phyloP scores from a whole-genome alignment of 345 rosid species.

The Euphorbia tirucalli region DNA sequence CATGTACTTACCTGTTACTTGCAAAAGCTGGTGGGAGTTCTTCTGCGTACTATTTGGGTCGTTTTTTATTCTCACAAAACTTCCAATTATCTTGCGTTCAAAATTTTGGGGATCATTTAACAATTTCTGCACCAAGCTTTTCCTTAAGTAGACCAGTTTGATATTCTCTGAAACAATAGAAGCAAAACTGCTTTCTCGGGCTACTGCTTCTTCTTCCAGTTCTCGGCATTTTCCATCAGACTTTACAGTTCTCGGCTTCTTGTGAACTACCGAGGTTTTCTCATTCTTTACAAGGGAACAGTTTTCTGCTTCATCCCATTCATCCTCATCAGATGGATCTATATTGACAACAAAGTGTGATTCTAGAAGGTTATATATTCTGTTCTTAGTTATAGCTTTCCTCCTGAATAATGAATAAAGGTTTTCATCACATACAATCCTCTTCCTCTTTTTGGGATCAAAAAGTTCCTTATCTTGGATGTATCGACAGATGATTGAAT shows the following conservation, averaged over 20 bases:
- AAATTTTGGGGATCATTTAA: constrained; percentile 30
- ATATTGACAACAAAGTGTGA: constrained; percentile 36
- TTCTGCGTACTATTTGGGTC: constrained; percentile 24
- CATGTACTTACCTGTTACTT: constrained; percentile 21
- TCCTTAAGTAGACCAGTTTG: constrained; percentile 53
- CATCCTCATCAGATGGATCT: constrained; percentile 26
- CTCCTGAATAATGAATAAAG: constrained; percentile 45
- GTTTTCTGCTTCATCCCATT: constrained; percentile 19
- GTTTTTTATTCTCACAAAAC: constrained; percentile 56
- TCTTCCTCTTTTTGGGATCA: constrained; percentile 30
- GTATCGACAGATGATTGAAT: constrained; percentile 34
- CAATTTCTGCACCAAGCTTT: constrained; percentile 42
- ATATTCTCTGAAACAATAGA: constrained; percentile 43
- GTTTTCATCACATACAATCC: constrained; percentile 40
- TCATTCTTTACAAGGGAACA: constrained; percentile 21
- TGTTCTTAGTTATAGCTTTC: constrained; percentile 28
- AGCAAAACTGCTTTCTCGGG: constrained; percentile 40
- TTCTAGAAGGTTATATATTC: constrained; percentile 33
- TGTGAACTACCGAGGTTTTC: constrained; percentile 11
- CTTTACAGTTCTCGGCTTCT: constrained; percentile 30
- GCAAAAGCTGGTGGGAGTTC: constrained; percentile 27
- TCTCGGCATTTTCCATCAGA: constrained; percentile 9
- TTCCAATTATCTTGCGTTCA: constrained; percentile 46
- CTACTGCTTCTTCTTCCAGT: constrained; percentile 20
- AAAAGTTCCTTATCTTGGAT: constrained; percentile 31